Conservation (phyloP, 768 basidiomycete species). For the Pleurotus ostreatus region DNA sequence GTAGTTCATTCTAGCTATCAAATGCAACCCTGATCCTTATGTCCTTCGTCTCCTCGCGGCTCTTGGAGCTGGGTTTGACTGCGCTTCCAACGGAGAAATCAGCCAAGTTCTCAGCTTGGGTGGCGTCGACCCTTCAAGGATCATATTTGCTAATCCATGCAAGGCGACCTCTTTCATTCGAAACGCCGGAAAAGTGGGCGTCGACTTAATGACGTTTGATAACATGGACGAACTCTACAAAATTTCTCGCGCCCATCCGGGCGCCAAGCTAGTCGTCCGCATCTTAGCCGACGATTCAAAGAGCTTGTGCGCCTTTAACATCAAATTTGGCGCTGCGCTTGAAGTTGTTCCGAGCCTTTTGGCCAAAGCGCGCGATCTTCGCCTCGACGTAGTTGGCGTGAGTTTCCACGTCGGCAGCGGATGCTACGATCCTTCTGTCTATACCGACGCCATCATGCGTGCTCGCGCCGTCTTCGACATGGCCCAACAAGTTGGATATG, state of each 20-base stretch:
- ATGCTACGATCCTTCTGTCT: constrained; percentile 89
- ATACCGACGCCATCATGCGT: constrained; percentile 83
- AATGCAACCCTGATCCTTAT: constrained; percentile 97
- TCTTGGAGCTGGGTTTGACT: constrained; percentile 93
- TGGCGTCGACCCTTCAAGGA: constrained; percentile 70
- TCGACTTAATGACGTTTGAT: constrained; percentile 97
- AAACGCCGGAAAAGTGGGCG: constrained; percentile 71
- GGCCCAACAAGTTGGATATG: constrained; percentile 76
- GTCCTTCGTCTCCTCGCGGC: constrained; percentile 87
- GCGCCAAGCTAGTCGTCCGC: constrained; percentile 84
- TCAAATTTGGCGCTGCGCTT: constrained; percentile 95
- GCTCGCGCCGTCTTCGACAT: constrained; percentile 85
- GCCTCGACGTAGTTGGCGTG: constrained; percentile 86
- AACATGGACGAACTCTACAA: constrained; percentile 96
- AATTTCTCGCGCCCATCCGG: constrained; percentile 74
- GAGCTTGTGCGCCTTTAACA: constrained; percentile 86
- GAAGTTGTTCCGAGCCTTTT: constrained; percentile 76
- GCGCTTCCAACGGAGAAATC: constrained; percentile 94
- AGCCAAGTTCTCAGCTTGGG: constrained; percentile 69
- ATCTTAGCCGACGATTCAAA: constrained; percentile 99
- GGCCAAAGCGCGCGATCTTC: constrained; percentile 70
- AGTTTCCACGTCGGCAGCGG: constrained; percentile 99
- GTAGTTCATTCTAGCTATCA: constrained; percentile 61
- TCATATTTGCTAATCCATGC: constrained; percentile 99
- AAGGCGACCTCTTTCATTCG: constrained; percentile 94